Evolutionary conservation across 768 basidiomycete genomes (phyloP).

Genomic region (Phaeolepiota aurea): DNA sequence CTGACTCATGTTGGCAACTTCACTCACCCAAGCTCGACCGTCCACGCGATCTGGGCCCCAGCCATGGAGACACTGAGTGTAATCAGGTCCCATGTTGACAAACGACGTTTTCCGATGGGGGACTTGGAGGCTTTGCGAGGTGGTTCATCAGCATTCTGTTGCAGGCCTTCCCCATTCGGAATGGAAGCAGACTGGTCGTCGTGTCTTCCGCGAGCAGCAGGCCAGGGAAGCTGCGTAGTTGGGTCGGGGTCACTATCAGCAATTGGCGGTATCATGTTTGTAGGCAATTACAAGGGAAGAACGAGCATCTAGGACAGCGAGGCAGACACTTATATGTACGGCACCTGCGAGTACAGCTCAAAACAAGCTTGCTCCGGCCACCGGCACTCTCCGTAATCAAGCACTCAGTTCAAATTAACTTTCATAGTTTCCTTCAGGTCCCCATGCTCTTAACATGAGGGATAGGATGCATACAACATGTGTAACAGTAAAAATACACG

Average conservation of each 20-base stretch:
- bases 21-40: conserved; percentile 88
- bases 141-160: conserved; percentile 4
- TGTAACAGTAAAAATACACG: conserved; percentile 5
- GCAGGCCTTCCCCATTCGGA: conserved; percentile 6
- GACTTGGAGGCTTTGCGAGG: conserved; percentile 11
- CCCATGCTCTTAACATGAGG: too few species aligned
- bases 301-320: conserved; percentile 8
- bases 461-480: conserved; percentile 2
- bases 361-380: not conserved
- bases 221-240: conserved; percentile 78
- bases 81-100: conserved; percentile 65
- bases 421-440: too few species aligned
- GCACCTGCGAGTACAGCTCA: not conserved
- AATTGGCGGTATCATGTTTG: conserved; percentile 54
- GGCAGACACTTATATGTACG: not conserved
- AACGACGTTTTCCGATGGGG: conserved; percentile 22
- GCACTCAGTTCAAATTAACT: not conserved
- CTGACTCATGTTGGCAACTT: conserved; percentile 16
- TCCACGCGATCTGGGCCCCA: conserved; percentile 94
- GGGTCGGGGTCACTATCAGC: conserved; percentile 60
- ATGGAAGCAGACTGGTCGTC: conserved; percentile 18
- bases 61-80: conserved; percentile 88
- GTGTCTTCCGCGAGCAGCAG: conserved; percentile 29
- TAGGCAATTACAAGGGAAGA: too few species aligned
- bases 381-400: not conserved